Evolutionary conservation across 805 yeast species (phyloP).

Genomic region (Isabelozyma rhagii): DNA sequence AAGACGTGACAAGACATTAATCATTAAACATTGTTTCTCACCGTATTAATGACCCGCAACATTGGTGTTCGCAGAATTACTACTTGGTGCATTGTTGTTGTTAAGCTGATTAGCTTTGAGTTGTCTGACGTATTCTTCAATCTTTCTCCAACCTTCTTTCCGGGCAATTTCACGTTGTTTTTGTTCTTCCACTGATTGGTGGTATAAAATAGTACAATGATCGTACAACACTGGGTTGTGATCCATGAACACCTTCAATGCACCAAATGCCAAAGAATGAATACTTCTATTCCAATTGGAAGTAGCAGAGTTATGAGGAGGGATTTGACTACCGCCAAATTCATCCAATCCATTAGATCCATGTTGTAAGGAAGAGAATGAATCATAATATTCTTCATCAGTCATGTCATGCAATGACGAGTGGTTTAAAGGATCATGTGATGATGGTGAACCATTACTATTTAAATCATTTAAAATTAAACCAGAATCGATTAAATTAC

Average conservation of each 20-base stretch:
- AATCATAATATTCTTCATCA: conserved; percentile 44
- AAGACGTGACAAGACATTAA: neutral
- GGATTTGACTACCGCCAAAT: conserved; percentile 29
- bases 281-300: conserved; percentile 93
- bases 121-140: conserved; percentile 55
- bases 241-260: conserved; percentile 88
- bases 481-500: conserved; percentile 37
- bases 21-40: neutral
- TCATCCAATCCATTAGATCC: conserved; percentile 27
- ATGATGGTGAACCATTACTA: conserved; percentile 14
- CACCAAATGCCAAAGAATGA: conserved; percentile 85
- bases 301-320: conserved; percentile 45
- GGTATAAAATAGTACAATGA: conserved; percentile 85
- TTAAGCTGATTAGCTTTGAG: conserved; percentile 8
- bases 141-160: conserved; percentile 66
- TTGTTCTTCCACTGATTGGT: conserved; percentile 74
- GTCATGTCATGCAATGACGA: conserved; percentile 30
- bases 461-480: conserved; percentile 26
- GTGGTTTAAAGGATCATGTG: conserved; percentile 18
- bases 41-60: neutral
- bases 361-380: conserved; percentile 33
- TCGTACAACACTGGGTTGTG: conserved; percentile 88
- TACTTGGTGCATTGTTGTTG: neutral
- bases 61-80: neutral
- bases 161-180: conserved; percentile 59